Base-by-base conservation (phyloP, 2,329 filamentous ascomycete species). In the Pseudopyricularia cyperi region DNA sequence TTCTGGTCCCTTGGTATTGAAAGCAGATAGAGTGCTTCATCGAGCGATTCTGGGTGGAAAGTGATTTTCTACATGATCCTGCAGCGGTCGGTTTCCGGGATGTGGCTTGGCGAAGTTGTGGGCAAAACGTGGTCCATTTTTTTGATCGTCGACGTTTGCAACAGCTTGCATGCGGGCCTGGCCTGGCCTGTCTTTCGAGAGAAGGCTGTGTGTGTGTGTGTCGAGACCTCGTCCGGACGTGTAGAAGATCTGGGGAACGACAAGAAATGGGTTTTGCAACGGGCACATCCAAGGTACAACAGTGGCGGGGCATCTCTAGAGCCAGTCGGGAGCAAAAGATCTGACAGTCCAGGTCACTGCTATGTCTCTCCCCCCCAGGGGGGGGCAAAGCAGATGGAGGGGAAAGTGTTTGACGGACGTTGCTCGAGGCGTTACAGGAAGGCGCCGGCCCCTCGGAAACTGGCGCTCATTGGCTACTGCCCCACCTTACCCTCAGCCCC, bases 361-460 rank as follows among this genome's bases (percentile, higher is more conserved):
- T n/a, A n/a, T n/a, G n/a, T n/a, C n/a, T n/a, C n/a, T n/a, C n/a
- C n/a, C n/a, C n/a, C n/a, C n/a, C n/a, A n/a, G n/a, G n/a, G n/a
- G 37, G 22, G 22, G 37, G 37, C n/a, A 11, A 19, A 15, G 37
- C 12, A 19, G 37, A 19, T 42, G 37, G 37, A 12, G 12, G 32
- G 12, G 12, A 33, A 62, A 66, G 17, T 62, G 66, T 70, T 68
- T 69, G 66, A 69, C 61, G 44, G 62, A 63, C 60, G 64, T 62
- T 67, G 66, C 62, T 62, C 63, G 59, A 62, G 57, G 60, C 65
- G 67, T 68, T 69, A 67, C 66, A 68, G 63, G 65, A 59, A 57
- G 58, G 62, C 62, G 62, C 63, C 63, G 63, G 62, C 57, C 56
- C 52, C 57, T 53, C 48, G 49, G 52, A 57, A 55, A 55, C 60